These are phyloP conservation scores for Phanerochaete sordida DNA, from an alignment of 768 basidiomycete genomes.

Conservation along the genomic window DNA sequence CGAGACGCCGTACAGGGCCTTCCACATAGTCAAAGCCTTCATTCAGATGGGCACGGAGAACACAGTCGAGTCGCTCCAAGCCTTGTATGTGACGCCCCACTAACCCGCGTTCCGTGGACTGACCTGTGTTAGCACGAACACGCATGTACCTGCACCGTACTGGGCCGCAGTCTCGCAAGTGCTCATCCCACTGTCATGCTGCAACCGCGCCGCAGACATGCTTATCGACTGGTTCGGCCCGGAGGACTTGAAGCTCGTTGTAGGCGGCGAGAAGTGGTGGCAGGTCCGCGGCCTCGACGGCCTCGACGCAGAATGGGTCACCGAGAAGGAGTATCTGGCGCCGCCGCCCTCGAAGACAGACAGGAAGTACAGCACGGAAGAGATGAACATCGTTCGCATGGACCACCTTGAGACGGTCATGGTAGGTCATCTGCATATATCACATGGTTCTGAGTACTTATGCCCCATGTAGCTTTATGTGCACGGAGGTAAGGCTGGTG, in stretches of 20 bases:
- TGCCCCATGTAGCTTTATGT: constrained; percentile 50
- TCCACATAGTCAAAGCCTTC: constrained; percentile 71
- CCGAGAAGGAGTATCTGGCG: constrained; percentile 44
- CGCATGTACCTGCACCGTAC: constrained; percentile 63
- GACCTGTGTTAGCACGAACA: constrained; percentile 48
- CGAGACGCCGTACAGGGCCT: constrained; percentile 40
- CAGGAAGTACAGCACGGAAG: constrained; percentile 32
- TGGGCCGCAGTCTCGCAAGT: constrained; percentile 62
- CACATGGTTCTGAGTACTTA: not conserved
- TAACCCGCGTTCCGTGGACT: not conserved
- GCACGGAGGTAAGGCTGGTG: constrained; percentile 47
- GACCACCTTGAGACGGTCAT: constrained; percentile 54
- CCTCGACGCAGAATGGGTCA: constrained; percentile 62
- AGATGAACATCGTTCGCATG: constrained; percentile 44
- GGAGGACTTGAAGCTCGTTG: constrained; percentile 60
- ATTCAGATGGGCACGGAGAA: constrained; percentile 61
- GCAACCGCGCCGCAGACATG: constrained; percentile 61
- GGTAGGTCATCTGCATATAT: constrained; percentile 33
- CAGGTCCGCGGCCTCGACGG: constrained; percentile 72
- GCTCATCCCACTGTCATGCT: constrained; percentile 50
- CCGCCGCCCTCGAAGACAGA: constrained; percentile 15
- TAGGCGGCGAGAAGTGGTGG: constrained; percentile 84
- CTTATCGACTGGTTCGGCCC: constrained; percentile 71
- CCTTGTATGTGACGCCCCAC: constrained; percentile 40
- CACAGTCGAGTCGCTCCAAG: constrained; percentile 69